Evolutionary conservation across 169 alveolate species (phyloP).

Genomic region (Perkinsus olseni): DNA sequence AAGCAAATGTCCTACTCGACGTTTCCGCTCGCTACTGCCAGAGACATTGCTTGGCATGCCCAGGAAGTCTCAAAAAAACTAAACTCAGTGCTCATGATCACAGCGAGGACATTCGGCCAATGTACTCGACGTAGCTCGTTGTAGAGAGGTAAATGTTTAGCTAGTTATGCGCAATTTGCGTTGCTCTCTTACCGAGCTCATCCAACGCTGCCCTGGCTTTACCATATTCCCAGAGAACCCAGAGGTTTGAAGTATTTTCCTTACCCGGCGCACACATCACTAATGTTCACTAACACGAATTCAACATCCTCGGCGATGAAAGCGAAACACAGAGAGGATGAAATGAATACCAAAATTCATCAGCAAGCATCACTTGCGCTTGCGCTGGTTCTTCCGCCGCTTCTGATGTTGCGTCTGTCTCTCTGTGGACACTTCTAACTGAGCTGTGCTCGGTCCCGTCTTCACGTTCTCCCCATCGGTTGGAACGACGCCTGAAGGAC

Average conservation of each 20-base stretch:
- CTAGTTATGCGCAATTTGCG: too few species aligned
- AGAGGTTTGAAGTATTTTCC: too few species aligned
- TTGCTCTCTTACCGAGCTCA: too few species aligned
- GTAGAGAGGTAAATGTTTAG: background rate
- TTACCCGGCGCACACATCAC: background rate
- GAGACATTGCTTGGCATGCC: background rate
- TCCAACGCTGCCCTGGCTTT: too few species aligned
- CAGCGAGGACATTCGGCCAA: background rate
- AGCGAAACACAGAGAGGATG: background rate
- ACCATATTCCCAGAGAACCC: too few species aligned
- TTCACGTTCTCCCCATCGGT: background rate
- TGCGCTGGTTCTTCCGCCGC: background rate
- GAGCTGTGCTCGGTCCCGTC: background rate
- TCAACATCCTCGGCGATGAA: background rate
- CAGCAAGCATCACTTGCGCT: background rate
- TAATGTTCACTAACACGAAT: background rate
- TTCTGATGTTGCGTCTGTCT: background rate
- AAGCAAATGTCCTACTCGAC: background rate
- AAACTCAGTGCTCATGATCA: background rate
- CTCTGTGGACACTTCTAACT: background rate
- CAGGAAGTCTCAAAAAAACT: background rate
- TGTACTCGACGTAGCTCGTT: too few species aligned
- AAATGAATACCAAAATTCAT: background rate
- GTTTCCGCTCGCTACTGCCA: background rate
- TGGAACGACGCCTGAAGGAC: background rate